These are phyloP conservation scores for Coemansia sp. DNA, from an alignment of 192 early-diverging fungal genomes.

Conservation along the genomic window DNA sequence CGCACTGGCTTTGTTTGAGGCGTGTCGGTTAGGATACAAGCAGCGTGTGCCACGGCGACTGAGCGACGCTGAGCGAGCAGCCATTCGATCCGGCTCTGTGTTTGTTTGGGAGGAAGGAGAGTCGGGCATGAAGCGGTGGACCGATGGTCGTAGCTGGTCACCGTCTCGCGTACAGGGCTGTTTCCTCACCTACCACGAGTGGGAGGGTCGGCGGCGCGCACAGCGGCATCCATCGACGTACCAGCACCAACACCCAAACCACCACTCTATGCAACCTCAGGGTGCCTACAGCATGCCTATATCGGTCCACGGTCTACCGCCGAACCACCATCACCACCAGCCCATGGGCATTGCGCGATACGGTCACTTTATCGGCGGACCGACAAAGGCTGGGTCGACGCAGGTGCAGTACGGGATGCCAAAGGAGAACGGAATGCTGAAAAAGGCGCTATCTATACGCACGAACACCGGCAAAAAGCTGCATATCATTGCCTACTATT, in stretches of 20 bases:
- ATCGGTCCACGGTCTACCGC: constrained; percentile 39
- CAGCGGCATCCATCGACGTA: constrained; percentile 51
- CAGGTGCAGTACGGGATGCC: constrained; percentile 59
- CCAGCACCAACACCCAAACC: constrained; percentile 5
- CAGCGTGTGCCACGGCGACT: constrained; percentile 79
- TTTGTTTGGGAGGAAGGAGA: constrained; percentile 94
- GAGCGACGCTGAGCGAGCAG: constrained; percentile 78
- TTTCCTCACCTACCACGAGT: constrained; percentile 89
- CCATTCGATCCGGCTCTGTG: constrained; percentile 82
- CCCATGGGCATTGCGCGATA: constrained; percentile 58
- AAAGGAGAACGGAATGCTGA: constrained; percentile 83
- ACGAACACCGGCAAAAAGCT: constrained; percentile 79
- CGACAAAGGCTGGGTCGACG: constrained; percentile 54
- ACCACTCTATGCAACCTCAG: constrained; percentile 36
- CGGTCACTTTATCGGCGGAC: constrained; percentile 57
- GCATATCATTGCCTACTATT: constrained; percentile 91
- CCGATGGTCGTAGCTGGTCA: constrained; percentile 89
- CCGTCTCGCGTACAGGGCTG: constrained; percentile 85
- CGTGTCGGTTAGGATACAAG: constrained; percentile 75
- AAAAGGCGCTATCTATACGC: constrained; percentile 87
- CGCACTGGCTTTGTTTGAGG: constrained; percentile 88
- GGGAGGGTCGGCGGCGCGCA: constrained; percentile 66
- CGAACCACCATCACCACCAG: constrained; percentile 5
- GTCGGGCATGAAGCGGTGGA: constrained; percentile 91
- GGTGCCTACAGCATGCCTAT: constrained; percentile 37